A percentile compares a stretch with the other conserved stretches of the same genome.
Evolutionary conservation across 495 filamentous ascomycete species (phyloP).

Genomic region (Barbatosphaeria neglecta): DNA sequence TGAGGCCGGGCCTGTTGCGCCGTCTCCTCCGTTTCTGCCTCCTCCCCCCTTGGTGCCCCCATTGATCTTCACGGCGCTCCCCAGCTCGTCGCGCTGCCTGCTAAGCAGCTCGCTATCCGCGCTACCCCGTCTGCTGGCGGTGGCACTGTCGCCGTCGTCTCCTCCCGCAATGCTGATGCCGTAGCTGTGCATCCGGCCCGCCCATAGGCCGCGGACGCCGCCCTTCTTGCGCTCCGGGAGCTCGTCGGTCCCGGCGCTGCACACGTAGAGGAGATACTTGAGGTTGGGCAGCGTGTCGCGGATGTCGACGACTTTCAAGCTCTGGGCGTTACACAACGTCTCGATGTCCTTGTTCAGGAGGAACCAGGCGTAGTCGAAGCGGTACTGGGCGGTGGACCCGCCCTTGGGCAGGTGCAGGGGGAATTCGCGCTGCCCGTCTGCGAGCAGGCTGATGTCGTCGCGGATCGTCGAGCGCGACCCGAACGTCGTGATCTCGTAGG

Average conservation of each 20-base stretch:
- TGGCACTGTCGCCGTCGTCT: conserved; percentile 23
- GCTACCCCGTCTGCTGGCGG: conserved; percentile 35
- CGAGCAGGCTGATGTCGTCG: conserved; percentile 64
- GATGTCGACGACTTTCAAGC: conserved; percentile 69
- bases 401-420: conserved; percentile 66
- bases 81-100: conserved; percentile 25
- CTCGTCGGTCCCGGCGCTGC: conserved; percentile 66
- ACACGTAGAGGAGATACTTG: conserved; percentile 82
- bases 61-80: conserved; percentile 15
- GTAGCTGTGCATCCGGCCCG: conserved; percentile 20
- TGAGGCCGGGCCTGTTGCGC: background rate
- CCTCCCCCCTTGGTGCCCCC: background rate
- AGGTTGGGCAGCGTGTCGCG: conserved; percentile 85
- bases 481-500: conserved; percentile 64
- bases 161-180: conserved; percentile 15
- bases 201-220: conserved; percentile 56
- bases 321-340: conserved; percentile 61
- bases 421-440: conserved; percentile 53
- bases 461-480: conserved; percentile 66
- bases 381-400: conserved; percentile 54
- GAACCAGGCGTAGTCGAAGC: conserved; percentile 93
- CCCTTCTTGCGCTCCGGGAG: conserved; percentile 68
- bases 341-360: conserved; percentile 91
- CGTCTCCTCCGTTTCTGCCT: background rate
- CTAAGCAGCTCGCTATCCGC: conserved; percentile 28